Evolutionary conservation across 83 land plant genomes (phyloP), one percentile per base, ranked within the genome.

Genomic region (Picea mariana): DNA sequence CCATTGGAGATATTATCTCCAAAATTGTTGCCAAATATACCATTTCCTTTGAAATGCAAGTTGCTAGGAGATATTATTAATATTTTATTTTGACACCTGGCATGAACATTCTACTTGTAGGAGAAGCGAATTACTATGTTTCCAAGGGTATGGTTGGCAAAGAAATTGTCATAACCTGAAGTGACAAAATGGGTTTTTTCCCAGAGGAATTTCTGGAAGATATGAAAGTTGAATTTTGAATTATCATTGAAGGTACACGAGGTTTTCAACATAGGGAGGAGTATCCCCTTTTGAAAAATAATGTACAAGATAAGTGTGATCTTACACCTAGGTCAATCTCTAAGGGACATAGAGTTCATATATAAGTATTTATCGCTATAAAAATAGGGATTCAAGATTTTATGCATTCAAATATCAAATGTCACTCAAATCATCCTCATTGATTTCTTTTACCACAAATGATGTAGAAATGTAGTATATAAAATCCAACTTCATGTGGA

Each of bases 311-410:
- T n/a, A 90, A 94, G 66, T 18, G 86, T 58, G 99, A 96, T 82
- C 87, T 96, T 72, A 91, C 91, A 24, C 93, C 90, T 3, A 93
- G 89, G 67, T 75, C 88, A 12, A 87, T 96, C 49, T 73, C 80
- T 69, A 82, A 42, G 44, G 90, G 76, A 94, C 94, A 96, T 76
- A 79, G 93, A 21, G 91, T 85, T 60, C 97, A 96, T 88, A 81
- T 96, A 55, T 95, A 96, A 80, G 91, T 96, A 62, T 86, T 96
- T 27, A 96, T 96, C 63, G 93, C 99, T 17, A 85, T 96, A 40
- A 96, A 94, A 65, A 94, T 91, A 31, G 95, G 99, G 42, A 96
- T 96, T 67, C 95, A 89, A 88, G 97, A 91, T 18, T 96, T 96
- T 80, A 73, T 96, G 76, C 99, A 90, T 80, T 95, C 94, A 26